A percentile compares a stretch with the other conserved stretches of the same genome.
These are phyloP conservation scores for Acer campestre DNA, from an alignment of 345 rosid genomes.

Conservation along the genomic window DNA sequence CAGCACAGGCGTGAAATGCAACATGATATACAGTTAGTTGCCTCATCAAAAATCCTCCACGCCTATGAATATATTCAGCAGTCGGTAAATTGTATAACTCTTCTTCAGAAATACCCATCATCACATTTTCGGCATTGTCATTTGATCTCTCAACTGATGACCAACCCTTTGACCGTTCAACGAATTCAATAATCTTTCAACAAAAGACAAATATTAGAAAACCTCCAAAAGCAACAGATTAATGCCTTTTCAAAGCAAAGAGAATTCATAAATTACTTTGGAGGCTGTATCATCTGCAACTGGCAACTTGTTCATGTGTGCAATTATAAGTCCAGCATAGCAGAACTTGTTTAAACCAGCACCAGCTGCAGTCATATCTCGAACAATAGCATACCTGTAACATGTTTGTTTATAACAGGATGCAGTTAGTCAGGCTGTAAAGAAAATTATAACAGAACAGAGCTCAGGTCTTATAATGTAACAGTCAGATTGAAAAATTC, in stretches of 20 bases:
- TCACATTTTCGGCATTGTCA: constrained; percentile 64
- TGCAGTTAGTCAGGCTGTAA: not conserved
- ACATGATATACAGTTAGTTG: constrained; percentile 74
- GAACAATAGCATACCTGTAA: constrained; percentile 78
- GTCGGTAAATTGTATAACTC: constrained; percentile 88
- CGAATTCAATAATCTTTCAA: constrained; percentile 79
- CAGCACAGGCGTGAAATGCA: constrained; percentile 87
- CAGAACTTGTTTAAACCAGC: constrained; percentile 92
- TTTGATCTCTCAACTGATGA: constrained; percentile 65
- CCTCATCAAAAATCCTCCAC: constrained; percentile 61
- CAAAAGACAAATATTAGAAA: constrained; percentile 21
- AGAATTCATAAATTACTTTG: constrained; percentile 48
- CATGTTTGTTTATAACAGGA: constrained; percentile 14
- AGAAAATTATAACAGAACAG: constrained; percentile 2
- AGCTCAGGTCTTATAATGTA: not conserved
- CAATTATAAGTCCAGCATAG: constrained; percentile 92
- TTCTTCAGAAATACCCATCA: constrained; percentile 81
- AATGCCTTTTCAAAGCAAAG: not conserved
- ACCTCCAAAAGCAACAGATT: constrained; percentile 1
- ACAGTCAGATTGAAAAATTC: not conserved
- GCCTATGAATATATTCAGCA: constrained; percentile 65
- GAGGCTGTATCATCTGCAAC: constrained; percentile 59
- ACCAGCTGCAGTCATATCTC: constrained; percentile 99
- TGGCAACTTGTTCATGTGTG: constrained; percentile 75
- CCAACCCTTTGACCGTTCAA: constrained; percentile 91